A percentile compares a stretch with the other conserved stretches of the same genome.
phyloP scores from a whole-genome alignment of 768 basidiomycete species.

The Chalciporus piperatus region DNA sequence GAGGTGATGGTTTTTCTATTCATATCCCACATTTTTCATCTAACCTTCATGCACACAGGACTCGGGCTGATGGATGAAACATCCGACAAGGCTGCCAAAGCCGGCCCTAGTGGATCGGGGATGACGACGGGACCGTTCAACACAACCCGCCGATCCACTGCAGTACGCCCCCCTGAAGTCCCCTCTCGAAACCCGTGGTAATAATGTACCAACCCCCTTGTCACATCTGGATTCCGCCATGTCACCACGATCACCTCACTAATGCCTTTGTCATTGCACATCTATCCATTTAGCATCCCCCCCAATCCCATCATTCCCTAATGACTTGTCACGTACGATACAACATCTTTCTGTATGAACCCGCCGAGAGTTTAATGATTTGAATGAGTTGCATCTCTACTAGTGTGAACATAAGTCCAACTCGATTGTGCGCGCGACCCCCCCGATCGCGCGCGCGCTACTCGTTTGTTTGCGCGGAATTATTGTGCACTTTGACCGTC shows the following conservation, averaged over 20 bases:
- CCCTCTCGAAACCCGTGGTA: not conserved
- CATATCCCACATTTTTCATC: too few relatives aligned
- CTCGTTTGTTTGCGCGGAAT: not conserved
- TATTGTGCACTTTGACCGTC: not conserved
- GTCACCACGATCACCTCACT: not conserved
- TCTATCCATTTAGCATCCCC: not conserved
- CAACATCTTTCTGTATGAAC: not conserved
- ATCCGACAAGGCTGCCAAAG: not conserved
- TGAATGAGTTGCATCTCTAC: not conserved
- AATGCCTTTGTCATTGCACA: not conserved
- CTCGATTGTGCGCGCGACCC: too few relatives aligned
- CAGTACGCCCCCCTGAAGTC: not conserved
- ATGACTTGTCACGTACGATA: not conserved
- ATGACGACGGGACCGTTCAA: not conserved
- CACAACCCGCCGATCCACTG: not conserved
- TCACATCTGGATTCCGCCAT: not conserved
- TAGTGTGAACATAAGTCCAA: not conserved
- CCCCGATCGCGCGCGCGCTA: not conserved
- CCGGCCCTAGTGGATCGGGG: not conserved
- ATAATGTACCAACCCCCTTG: not conserved
- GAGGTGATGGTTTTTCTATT: not conserved
- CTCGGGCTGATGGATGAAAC: not conserved
- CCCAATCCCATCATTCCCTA: not conserved
- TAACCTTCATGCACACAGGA: too few relatives aligned
- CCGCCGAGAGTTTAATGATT: too few relatives aligned